Percentiles rank a stretch among this genome's conserved stretches.
Evolutionary conservation across 768 basidiomycete species (phyloP).

Genomic region (Royoungia palumana): DNA sequence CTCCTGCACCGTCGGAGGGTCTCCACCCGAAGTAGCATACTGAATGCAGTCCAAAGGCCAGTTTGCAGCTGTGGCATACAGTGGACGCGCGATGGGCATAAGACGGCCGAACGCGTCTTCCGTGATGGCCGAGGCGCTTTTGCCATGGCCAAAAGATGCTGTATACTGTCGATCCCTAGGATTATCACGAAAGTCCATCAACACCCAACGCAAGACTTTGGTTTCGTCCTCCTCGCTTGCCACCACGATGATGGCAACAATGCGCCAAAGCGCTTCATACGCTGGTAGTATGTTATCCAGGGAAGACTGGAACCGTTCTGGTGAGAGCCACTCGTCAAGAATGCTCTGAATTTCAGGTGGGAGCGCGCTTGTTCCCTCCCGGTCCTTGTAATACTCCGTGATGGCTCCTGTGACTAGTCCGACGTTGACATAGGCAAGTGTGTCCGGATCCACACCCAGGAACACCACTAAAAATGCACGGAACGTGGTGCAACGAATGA

Average conservation of each 20-base stretch:
- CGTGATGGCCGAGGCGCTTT: constrained; percentile 22
- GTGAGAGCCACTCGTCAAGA: constrained; percentile 41
- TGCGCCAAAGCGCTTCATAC: constrained; percentile 63
- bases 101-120: constrained; percentile 14
- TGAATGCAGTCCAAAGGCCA: constrained; percentile 17
- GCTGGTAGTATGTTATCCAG: constrained; percentile 54
- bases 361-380: constrained; percentile 19
- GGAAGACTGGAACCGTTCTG: constrained; percentile 22
- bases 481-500: constrained; percentile 45
- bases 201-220: constrained; percentile 20
- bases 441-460: constrained; percentile 31
- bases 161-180: constrained; percentile 26
- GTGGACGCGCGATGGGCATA: constrained; percentile 16
- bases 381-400: constrained; percentile 42
- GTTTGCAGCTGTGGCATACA: not conserved
- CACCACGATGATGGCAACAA: constrained; percentile 47
- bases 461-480: constrained; percentile 42
- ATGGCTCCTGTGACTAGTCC: constrained; percentile 38
- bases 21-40: constrained; percentile 22
- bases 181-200: constrained; percentile 38
- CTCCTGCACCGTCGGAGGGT: constrained; percentile 42
- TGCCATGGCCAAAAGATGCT: constrained; percentile 1
- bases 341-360: constrained; percentile 33
- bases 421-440: constrained; percentile 29
- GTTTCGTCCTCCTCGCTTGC: constrained; percentile 25